Base-by-base conservation (phyloP, 306 rosid genomes). In the Sindora glabra region DNA sequence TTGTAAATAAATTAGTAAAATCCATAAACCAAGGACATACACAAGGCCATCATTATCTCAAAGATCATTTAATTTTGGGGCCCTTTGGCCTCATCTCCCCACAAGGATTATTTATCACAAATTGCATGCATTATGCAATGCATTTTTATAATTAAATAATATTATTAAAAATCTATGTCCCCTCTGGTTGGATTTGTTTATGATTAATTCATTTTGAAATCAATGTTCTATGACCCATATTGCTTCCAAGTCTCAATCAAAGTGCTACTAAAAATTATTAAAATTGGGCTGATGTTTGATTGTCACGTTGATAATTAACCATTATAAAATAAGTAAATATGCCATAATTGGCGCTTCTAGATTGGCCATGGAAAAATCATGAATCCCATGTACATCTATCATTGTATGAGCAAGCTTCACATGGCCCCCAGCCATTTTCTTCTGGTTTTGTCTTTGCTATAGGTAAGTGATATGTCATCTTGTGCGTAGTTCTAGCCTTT, bases 181-280 rank as follows among this genome's bases (percentile, higher is more conserved):
- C 5, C 77, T 1, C 79, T 17, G 56, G 74, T 75, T 75, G 75
- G 52, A 71, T 82, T 75, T 69, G 56, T 77, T 75, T 77, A 72
- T 73, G 21, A 40, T 51, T 41, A 69, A 61, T 55, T 67, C 55
- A 10, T 54, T 67, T 71, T 71, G 67, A 44, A 16, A 57, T 63
- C 55, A 55, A 75, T 26, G 19, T 67, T 68, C 25, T 40, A 49
- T 57, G 32, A 52, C 75, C 62, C 51, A 23, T 61, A 48, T 48
- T 14, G 70, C 68, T 49, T 27, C 44, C 68, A 73, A 70, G 83
- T 76, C 87, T 34, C 56, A 46, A 65, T 83, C 71, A 26, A 65
- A 47, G 9, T 48, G 60, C 26, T 54, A 62, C 25, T 54, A 61
- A 21, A 41, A 36, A 58, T 23, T 40, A 38, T 64, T 36, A 21